Evolutionary conservation across 371 early-diverging fungal species (phyloP), one percentile per base, ranked within the genome.

Genomic region (Lichtheimia hyalospora): DNA sequence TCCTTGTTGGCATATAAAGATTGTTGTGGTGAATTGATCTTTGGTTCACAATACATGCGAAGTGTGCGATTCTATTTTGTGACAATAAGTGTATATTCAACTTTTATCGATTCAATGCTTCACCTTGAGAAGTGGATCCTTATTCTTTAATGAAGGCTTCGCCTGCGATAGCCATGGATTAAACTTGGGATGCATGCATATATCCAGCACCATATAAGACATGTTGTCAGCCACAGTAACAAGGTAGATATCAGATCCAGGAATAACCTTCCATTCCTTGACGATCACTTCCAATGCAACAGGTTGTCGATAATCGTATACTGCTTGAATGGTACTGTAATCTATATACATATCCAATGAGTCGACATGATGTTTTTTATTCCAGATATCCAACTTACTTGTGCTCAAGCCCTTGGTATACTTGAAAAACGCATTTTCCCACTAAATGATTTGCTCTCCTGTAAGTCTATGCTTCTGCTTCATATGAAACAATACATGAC

Each of bases 11-110:
- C 27, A 34, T 63, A 60, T 28, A 64, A 50, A 5, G 49, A 51
- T 10, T 42, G 18, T 1, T 69, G 52, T 10, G 67, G 66, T 5
- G 67, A 39, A 14, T 70, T 70, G 20, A 57, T 54, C 52, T 67
- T 67, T 1, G 66, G 54, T 28, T 54, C 60, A 44, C 69, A 69
- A 12, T 69, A 52, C 48, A 74, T 59, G 8, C 74, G 63, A 1
- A 78, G 51, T 16, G 54, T 66, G 2, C 66, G 66, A 27, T 66
- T 43, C 66, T 66, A 49, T 42, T 0, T 4, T 13, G 44, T 44
- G 44, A 2, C 8, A 34, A 8, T 10, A 21, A 46, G 46, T 46
- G 2, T 1, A 21, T 46, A 21, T 46, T 5, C 18, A 6, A 21
- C 18, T 46, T 46, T 4, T 43, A 10, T 16, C 16, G 5, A 5